Conservation (phyloP, 164 flowering plant genomes). For the Brasenia schreberi region DNA sequence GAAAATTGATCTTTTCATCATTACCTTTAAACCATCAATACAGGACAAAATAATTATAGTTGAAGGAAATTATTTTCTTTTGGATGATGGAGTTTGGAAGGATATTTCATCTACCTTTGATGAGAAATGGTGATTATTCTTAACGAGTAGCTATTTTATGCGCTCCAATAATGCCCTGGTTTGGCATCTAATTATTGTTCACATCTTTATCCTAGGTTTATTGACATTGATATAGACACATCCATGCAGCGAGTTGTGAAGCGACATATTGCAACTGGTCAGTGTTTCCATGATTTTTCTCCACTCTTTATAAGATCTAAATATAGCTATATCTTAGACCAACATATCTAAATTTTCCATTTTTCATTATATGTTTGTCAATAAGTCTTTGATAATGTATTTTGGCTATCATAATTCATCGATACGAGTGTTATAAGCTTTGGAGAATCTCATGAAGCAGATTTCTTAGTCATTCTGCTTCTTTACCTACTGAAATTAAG, state of each 20-base stretch:
- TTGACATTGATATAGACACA: constrained; percentile 62
- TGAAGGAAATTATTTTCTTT: constrained; percentile 82
- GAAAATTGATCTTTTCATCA: no score
- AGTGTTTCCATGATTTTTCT: neutral
- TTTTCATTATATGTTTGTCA: no score
- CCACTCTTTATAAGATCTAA: no score
- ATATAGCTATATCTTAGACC: no score
- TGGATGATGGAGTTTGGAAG: constrained; percentile 80
- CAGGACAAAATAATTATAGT: constrained; percentile 87
- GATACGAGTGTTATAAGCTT: no score
- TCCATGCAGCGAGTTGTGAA: constrained; percentile 68
- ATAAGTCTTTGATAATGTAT: no score
- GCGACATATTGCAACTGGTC: constrained; percentile 74
- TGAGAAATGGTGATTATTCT: constrained; percentile 68
- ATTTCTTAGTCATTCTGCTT: no score
- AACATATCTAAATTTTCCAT: no score
- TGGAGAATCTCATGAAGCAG: no score
- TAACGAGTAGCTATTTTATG: neutral
- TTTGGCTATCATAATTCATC: no score
- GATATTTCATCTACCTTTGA: constrained; percentile 63
- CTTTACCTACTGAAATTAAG: no score
- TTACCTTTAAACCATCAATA: neutral
- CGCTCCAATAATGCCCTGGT: neutral
- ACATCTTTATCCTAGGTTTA: constrained; percentile 41
- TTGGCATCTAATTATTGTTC: neutral